Base-by-base conservation (phyloP, 1,284 basidiomycete species). In the Tilletia walkeri region DNA sequence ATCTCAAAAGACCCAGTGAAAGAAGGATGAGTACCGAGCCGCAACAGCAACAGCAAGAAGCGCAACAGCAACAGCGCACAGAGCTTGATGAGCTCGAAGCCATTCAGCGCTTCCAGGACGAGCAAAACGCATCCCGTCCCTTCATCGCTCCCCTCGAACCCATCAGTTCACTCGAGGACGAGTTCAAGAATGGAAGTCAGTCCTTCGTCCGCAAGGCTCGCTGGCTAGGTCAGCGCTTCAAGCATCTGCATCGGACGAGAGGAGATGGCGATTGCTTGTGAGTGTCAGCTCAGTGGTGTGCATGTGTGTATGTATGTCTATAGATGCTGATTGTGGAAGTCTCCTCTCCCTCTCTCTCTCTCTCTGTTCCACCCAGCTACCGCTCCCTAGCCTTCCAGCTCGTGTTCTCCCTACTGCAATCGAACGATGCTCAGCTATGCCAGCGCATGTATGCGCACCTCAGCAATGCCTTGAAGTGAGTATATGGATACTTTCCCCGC, bases 231-330 rank as follows among this genome's bases (percentile, higher is more conserved):
- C 67, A 75, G 2, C 30, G 73, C 1, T 82, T 77, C 66, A 71
- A 71, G 54, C 76, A 34, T n/a, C 20, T 54, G 12, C 45, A 59
- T 18, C 16, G 59, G n/a, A 70, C 76, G 3, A 74, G 75, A n/a
- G 77, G 79, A 1, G 80, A 82, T 73, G 80, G 80, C 0, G 78
- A 80, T 54, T 82, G 80, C 72, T 82, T 82, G 66, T 67, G 66
- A 36, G 65, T 66, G 20, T 14, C 4, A 10, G 24, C 38, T 30
- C 16, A 14, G 18, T 30, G 24, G 16, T 16, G 56, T 30, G 2
- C 24, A 30, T 30, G 24, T 30, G 2, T 30, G 24, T 30, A 30
- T 30, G 24, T 30, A 30, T 30, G 24, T 30, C 1, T 30, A 30
- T 30, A 30, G 24, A 30, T 30, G 18, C 45, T 24, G 6, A 16